phyloP scores from a whole-genome alignment of 306 rosid genomes.

The Glycine tomentella region DNA sequence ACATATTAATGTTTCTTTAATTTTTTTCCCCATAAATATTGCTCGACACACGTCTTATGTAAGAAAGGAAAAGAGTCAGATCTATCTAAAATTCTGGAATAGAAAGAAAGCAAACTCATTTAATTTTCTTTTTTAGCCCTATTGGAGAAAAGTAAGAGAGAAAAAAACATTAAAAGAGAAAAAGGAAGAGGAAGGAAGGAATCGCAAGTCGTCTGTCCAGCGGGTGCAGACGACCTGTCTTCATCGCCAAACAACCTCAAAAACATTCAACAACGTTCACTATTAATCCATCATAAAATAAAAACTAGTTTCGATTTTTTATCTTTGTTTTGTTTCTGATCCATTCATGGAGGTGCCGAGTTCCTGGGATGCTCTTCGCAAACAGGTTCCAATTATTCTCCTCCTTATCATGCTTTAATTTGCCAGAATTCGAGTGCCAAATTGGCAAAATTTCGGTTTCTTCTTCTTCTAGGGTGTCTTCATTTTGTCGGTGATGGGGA shows the following conservation, averaged over 20 bases:
- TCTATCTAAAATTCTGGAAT: conserved; percentile 21
- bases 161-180: too few species aligned
- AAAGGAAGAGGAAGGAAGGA: neutral
- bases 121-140: too few species aligned
- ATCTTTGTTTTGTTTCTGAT: conserved; percentile 28
- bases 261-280: neutral
- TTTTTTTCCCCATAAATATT: neutral
- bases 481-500: conserved; percentile 28
- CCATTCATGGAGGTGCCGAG: conserved; percentile 79
- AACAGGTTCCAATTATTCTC: conserved; percentile 63
- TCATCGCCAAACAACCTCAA: conserved; percentile 57
- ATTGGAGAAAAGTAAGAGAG: neutral
- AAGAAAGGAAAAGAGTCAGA: neutral
- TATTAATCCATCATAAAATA: too few species aligned
- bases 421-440: conserved; percentile 13
- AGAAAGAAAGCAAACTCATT: neutral
- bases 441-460: neutral
- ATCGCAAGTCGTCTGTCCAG: conserved; percentile 51
- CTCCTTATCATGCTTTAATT: too few species aligned
- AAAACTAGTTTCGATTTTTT: neutral
- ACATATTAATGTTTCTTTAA: neutral
- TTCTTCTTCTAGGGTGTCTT: conserved; percentile 4
- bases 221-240: conserved; percentile 63
- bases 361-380: conserved; percentile 98
- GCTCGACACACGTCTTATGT: neutral